Conservation (phyloP, 169 alveolate species). For the Plasmodium yoelii region DNA sequence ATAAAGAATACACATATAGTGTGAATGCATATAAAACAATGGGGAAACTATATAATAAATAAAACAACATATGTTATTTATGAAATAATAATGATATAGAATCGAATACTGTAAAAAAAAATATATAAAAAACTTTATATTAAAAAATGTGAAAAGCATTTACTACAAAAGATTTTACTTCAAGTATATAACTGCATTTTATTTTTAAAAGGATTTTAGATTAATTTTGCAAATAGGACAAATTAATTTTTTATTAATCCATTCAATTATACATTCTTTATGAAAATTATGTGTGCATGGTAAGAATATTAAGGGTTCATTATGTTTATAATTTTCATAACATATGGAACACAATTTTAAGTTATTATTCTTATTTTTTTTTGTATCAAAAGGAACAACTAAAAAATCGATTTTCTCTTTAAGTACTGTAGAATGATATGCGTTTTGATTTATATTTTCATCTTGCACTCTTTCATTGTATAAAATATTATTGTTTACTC, state of each 20-base stretch:
- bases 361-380: constrained; percentile 35
- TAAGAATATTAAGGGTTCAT: constrained; percentile 45
- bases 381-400: constrained; percentile 39
- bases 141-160: too few relatives aligned
- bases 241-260: constrained; percentile 35
- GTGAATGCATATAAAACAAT: too few relatives aligned
- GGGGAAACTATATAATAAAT: too few relatives aligned
- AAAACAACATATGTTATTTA: too few relatives aligned
- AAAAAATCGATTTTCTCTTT: constrained; percentile 33
- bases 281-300: constrained; percentile 72
- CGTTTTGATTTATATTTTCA: constrained; percentile 14
- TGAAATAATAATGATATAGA: too few relatives aligned
- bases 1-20: too few relatives aligned
- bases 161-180: too few relatives aligned
- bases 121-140: too few relatives aligned
- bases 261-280: constrained; percentile 45
- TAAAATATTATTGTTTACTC: constrained; percentile 26
- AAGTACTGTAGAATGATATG: constrained; percentile 15
- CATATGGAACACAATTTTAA: constrained; percentile 63
- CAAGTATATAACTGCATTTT: neutral
- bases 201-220: constrained; percentile 24
- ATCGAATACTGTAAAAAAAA: too few relatives aligned
- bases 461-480: constrained; percentile 10
- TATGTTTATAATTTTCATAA: constrained; percentile 66
- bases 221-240: constrained; percentile 66